phyloP scores from a whole-genome alignment of 2,329 filamentous ascomycete genomes.

The Alternaria alternata region DNA sequence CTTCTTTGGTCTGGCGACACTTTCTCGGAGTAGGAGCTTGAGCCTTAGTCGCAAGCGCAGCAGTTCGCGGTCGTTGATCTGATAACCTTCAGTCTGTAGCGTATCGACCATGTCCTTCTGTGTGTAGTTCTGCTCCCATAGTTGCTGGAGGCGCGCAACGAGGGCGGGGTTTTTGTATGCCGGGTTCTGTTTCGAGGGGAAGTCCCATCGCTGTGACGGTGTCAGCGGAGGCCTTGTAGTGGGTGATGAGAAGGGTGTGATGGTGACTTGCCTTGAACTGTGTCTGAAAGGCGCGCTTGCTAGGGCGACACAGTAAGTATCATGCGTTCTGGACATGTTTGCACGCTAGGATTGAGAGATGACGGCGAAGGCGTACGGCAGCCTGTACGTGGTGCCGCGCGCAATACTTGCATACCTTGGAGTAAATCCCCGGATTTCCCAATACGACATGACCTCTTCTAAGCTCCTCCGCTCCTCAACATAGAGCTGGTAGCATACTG shows the following conservation, averaged over 20 bases:
- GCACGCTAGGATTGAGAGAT: neutral
- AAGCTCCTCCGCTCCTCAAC: constrained; percentile 77
- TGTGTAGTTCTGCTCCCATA: constrained; percentile 78
- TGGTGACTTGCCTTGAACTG: constrained; percentile 66
- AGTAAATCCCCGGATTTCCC: constrained; percentile 68
- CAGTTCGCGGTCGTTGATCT: constrained; percentile 75
- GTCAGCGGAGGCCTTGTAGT: constrained; percentile 14
- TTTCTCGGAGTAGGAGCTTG: constrained; percentile 68
- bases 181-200: constrained; percentile 76
- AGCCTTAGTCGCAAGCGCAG: constrained; percentile 74
- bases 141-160: constrained; percentile 73
- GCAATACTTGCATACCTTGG: constrained; percentile 66
- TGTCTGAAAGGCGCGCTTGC: constrained; percentile 78
- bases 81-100: constrained; percentile 75
- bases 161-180: constrained; percentile 74
- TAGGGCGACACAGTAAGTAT: constrained; percentile 45
- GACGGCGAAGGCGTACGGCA: constrained; percentile 31
- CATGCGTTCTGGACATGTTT: neutral
- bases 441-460: constrained; percentile 77
- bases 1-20: constrained; percentile 62
- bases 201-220: constrained; percentile 69
- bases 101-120: constrained; percentile 78
- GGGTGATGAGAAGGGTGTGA: neutral
- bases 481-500: constrained; percentile 74
- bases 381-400: constrained; percentile 26